Conservation (phyloP, 306 rosid species). For the Ormosia semicastrata region DNA sequence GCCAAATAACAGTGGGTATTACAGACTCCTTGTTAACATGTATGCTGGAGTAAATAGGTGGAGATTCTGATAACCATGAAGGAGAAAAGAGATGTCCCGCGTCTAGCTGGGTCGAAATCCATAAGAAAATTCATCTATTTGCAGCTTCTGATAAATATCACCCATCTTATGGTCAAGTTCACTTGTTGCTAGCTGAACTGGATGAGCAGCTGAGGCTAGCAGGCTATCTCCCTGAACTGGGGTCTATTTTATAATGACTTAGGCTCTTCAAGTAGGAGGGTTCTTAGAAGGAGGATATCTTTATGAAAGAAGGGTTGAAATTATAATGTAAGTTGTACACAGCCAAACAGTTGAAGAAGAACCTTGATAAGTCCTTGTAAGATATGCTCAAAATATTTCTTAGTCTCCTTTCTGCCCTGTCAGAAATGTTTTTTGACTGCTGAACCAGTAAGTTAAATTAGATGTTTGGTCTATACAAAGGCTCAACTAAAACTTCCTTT, state of each 20-base stretch:
- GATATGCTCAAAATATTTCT: neutral
- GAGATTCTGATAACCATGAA: conserved; percentile 65
- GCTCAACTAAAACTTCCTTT: too few relatives aligned
- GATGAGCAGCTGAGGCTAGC: conserved; percentile 60
- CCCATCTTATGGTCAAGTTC: conserved; percentile 47
- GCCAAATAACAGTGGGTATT: conserved; percentile 66
- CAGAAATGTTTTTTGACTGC: neutral
- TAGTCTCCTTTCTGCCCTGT: neutral
- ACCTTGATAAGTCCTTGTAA: neutral
- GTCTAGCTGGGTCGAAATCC: conserved; percentile 77
- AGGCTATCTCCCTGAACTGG: conserved; percentile 43
- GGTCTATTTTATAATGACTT: neutral
- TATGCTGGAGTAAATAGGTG: conserved; percentile 63
- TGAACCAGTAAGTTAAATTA: neutral
- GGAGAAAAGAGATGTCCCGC: conserved; percentile 74
- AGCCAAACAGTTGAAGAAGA: neutral
- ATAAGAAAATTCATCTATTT: conserved; percentile 50
- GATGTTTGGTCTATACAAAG: too few relatives aligned
- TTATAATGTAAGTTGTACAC: neutral
- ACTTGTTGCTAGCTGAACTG: conserved; percentile 45
- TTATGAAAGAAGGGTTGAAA: neutral
- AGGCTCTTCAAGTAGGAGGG: neutral
- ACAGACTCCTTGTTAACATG: conserved; percentile 64
- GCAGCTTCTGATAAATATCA: conserved; percentile 64
- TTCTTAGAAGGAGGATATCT: neutral